Evolutionary conservation across 2,329 filamentous ascomycete species (phyloP).

Genomic region (Emmonsia crescens): DNA sequence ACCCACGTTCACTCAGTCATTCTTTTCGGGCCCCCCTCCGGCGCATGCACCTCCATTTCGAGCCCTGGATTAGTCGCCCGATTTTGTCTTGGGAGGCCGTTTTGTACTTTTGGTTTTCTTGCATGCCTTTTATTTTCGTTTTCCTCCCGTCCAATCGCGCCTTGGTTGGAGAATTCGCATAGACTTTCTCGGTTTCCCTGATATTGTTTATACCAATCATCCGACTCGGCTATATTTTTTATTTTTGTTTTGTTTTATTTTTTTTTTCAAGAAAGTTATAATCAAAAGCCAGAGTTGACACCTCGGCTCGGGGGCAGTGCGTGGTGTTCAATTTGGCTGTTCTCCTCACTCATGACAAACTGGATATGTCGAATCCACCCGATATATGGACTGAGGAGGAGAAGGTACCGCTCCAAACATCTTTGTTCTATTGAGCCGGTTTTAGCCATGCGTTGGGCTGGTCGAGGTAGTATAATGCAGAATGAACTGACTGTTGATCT

Average conservation of each 20-base stretch:
- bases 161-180: not conserved
- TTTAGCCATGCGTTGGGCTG: not conserved
- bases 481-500: slow-evolving; percentile 8
- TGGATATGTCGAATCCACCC: slow-evolving; percentile 35
- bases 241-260: not conserved
- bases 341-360: slow-evolving; percentile 24
- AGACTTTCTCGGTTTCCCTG: not conserved
- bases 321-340: slow-evolving; percentile 2
- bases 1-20: not conserved
- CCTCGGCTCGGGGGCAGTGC: slow-evolving; percentile 1
- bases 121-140: not conserved
- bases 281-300: not conserved
- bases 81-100: not conserved
- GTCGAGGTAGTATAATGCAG: not conserved
- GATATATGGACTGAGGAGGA: slow-evolving; percentile 38
- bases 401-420: slow-evolving; percentile 26
- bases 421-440: not conserved
- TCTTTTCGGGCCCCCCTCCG: not conserved
- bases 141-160: not conserved
- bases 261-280: not conserved
- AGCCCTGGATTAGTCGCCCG: not conserved
- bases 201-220: not conserved
- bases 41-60: not conserved
- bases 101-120: not conserved
- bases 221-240: not conserved